Percentiles rank a stretch among this genome's conserved stretches.
Evolutionary conservation across 2,329 filamentous ascomycete species (phyloP).

Genomic region (Monilinia laxa): DNA sequence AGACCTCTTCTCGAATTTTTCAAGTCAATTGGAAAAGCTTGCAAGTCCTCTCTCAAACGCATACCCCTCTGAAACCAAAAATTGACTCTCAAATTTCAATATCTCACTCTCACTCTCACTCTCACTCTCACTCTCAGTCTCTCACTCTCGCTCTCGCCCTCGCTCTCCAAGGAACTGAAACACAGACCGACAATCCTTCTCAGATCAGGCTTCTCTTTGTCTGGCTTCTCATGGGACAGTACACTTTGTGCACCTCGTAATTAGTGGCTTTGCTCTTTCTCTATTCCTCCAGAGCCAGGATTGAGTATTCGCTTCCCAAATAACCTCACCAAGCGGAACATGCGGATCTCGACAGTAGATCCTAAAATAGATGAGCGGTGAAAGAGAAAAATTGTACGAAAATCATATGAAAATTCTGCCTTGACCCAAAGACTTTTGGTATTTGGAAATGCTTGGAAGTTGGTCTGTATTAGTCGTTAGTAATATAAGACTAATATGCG

Average conservation of each 20-base stretch:
- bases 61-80: neutral
- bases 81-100: neutral
- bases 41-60: neutral
- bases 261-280: constrained; percentile 11
- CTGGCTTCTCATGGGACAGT: constrained; percentile 9
- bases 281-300: neutral
- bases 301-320: constrained; percentile 14
- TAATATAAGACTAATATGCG: neutral
- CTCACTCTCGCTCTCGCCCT: neutral
- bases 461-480: neutral
- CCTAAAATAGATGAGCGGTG: constrained; percentile 20
- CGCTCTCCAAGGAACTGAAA: neutral
- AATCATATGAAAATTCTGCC: constrained; percentile 9
- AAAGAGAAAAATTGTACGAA: neutral
- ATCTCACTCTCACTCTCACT: neutral
- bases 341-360: constrained; percentile 16
- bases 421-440: constrained; percentile 1
- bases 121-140: neutral
- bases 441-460: neutral
- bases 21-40: neutral
- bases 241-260: neutral
- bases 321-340: constrained; percentile 4
- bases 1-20: neutral
- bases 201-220: constrained; percentile 13
- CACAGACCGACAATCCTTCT: constrained; percentile 12